Evolutionary conservation across 805 yeast species (phyloP).

Genomic region (Metschnikowia matae): DNA sequence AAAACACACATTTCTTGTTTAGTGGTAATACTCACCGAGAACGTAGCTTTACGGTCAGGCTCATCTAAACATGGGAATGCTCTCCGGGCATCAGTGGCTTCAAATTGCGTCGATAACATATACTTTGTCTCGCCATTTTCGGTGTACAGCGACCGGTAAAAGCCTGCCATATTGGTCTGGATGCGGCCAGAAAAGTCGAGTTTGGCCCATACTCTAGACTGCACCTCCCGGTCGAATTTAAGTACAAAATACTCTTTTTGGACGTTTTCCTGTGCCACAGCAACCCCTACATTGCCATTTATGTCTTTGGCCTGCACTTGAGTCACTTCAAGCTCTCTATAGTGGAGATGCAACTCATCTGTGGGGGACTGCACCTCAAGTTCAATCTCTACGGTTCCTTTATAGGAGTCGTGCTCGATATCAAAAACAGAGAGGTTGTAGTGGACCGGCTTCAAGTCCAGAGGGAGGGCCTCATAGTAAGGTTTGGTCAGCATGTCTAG

Average conservation of each 20-base stretch:
- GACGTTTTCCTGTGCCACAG: slow-evolving; percentile 31
- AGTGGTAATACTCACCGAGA: slow-evolving; percentile 42
- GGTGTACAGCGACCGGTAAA: slow-evolving; percentile 45
- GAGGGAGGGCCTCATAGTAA: slow-evolving; percentile 53
- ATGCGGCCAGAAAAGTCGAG: slow-evolving; percentile 41
- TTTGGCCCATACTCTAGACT: slow-evolving; percentile 23
- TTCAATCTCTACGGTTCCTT: slow-evolving; percentile 46
- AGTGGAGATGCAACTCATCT: slow-evolving; percentile 45
- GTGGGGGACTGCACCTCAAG: slow-evolving; percentile 43
- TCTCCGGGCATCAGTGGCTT: slow-evolving; percentile 56
- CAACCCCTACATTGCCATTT: slow-evolving; percentile 23
- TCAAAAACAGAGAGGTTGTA: slow-evolving; percentile 63
- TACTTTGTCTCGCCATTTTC: slow-evolving; percentile 34
- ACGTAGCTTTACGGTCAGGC: slow-evolving; percentile 53
- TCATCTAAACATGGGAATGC: slow-evolving; percentile 59
- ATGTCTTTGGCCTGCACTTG: slow-evolving; percentile 23
- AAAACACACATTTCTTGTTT: slow-evolving; percentile 35
- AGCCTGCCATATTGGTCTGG: slow-evolving; percentile 55
- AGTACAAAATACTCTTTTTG: slow-evolving; percentile 64
- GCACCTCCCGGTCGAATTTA: slow-evolving; percentile 42
- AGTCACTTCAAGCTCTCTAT: slow-evolving; percentile 37
- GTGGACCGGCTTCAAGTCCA: slow-evolving; percentile 65
- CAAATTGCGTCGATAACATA: slow-evolving; percentile 53
- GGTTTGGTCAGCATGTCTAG: slow-evolving; percentile 9
- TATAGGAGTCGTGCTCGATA: slow-evolving; percentile 40